Percentiles rank a stretch among this genome's conserved stretches.
Evolutionary conservation across 192 early-diverging fungal species (phyloP).

Genomic region (Coemansia sp.): DNA sequence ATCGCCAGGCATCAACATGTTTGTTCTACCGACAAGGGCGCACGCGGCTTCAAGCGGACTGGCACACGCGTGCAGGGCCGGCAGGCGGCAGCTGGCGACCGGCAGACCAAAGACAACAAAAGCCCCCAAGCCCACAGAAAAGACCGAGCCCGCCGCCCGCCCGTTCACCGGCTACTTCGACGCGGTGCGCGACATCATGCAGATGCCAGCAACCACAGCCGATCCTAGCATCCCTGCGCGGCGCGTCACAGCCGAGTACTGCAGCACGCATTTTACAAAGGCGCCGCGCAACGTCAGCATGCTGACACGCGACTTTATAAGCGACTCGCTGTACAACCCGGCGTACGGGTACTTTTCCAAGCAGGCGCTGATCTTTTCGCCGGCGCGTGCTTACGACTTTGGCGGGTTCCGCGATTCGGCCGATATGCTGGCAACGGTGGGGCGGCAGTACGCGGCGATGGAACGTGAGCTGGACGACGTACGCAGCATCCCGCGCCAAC

Average conservation of each 20-base stretch:
- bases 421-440: conserved; percentile 72
- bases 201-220: conserved; percentile 46
- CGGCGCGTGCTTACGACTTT: conserved; percentile 64
- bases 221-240: conserved; percentile 32
- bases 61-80: background rate
- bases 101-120: background rate
- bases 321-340: conserved; percentile 94
- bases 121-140: background rate
- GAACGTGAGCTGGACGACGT: conserved; percentile 75
- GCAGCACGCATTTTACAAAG: conserved; percentile 19
- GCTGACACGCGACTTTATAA: conserved; percentile 88
- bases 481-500: conserved; percentile 76
- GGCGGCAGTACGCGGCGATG: conserved; percentile 75
- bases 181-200: conserved; percentile 39
- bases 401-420: conserved; percentile 64
- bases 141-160: background rate
- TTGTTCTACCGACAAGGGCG: background rate
- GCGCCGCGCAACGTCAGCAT: conserved; percentile 65
- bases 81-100: background rate
- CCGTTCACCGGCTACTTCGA: conserved; percentile 38
- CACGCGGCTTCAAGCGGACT: background rate
- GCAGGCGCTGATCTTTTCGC: conserved; percentile 81
- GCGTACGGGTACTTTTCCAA: conserved; percentile 97
- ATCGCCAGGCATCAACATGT: too few species aligned
- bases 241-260: conserved; percentile 46